Percentiles rank a stretch among this genome's conserved stretches.
phyloP scores from a whole-genome alignment of 2,329 filamentous ascomycete species.

The Pseudogymnoascus verrucosus region DNA sequence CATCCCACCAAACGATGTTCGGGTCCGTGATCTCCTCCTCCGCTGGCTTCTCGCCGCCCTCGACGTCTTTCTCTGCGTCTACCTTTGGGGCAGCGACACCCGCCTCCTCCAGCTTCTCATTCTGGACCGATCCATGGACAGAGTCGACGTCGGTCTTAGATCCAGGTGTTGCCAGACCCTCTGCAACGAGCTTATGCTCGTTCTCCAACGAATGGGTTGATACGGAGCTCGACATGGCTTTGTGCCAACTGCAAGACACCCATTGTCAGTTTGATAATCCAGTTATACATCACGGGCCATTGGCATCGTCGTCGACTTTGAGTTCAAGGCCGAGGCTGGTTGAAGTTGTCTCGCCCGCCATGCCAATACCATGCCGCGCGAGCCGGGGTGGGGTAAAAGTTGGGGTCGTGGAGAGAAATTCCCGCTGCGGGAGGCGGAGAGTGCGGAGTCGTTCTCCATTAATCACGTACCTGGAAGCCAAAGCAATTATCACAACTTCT shows the following conservation, averaged over 20 bases:
- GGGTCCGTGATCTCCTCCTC: constrained; percentile 11
- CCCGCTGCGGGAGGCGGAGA: neutral
- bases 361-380: neutral
- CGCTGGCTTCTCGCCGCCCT: neutral
- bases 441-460: neutral
- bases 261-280: constrained; percentile 2
- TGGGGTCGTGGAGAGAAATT: constrained; percentile 2
- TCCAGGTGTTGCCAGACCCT: neutral
- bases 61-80: neutral
- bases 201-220: neutral
- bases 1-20: constrained; percentile 21
- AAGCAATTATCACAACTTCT: neutral
- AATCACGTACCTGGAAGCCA: neutral
- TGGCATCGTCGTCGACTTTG: neutral
- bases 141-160: constrained; percentile 2
- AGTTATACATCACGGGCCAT: neutral
- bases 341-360: neutral
- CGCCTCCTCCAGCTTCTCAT: neutral
- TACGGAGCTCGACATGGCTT: neutral
- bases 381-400: neutral
- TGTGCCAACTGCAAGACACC: neutral
- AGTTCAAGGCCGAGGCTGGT: neutral
- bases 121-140: neutral
- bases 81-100: neutral
- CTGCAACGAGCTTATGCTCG: neutral